Base-by-base conservation (phyloP, 768 basidiomycete genomes). In the Scleroderma bovista region DNA sequence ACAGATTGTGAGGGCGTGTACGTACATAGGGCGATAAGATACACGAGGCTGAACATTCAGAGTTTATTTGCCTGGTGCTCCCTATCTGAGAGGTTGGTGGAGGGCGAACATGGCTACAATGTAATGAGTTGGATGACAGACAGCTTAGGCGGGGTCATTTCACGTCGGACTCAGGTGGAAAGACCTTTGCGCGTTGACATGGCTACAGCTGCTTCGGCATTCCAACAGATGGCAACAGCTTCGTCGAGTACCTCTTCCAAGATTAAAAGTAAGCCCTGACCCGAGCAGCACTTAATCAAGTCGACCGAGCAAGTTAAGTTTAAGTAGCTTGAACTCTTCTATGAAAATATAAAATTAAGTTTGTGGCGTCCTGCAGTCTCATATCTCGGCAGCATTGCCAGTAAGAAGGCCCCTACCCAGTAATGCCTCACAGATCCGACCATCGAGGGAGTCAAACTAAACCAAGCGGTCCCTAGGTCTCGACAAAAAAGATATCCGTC, bases 111-210 rank as follows among this genome's bases (percentile, higher is more conserved):
- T n/a, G n/a, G n/a, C n/a, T n/a, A n/a, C n/a, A n/a, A n/a, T n/a
- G n/a, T n/a, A n/a, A n/a, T n/a, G n/a, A n/a, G n/a, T n/a, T n/a
- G n/a, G n/a, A n/a, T n/a, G n/a, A n/a, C n/a, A n/a, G n/a, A n/a
- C n/a, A n/a, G n/a, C n/a, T 29, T 50, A 31, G 33, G 34, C 33
- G 46, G 43, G 38, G 44, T 19, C 40, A 39, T 44, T 48, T 40
- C 38, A 34, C 38, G 20, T 23, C 26, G 6, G 31, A 42, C 43
- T 50, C 44, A 26, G 26, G 29, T 44, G 9, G 33, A 29, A 37
- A 46, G 48, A 19, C 37, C 33, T 34, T 53, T n/a, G n/a, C 42
- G 47, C 19, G 56, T 57, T 55, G 56, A 57, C 56, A 57, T 55
- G 56, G 33, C 53, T 54, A 57, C 45, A 6, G 16, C 20, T 13